A percentile compares a stretch with the other conserved stretches of the same genome.
phyloP scores from a whole-genome alignment of 441 rosid species.

The Mallotus japonicus region DNA sequence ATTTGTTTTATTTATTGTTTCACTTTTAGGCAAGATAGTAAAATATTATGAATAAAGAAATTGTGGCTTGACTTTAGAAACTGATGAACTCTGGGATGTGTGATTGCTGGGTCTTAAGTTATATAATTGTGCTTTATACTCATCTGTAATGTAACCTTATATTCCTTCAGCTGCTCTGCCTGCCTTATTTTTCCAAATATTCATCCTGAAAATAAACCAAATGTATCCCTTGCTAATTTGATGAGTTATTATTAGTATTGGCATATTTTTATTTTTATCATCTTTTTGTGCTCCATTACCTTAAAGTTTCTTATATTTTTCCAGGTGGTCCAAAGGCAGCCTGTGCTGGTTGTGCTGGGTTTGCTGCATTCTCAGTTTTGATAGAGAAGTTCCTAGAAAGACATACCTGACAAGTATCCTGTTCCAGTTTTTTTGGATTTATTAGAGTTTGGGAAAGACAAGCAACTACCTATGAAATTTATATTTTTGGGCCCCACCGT shows the following conservation, averaged over 20 bases:
- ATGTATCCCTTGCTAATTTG: background rate
- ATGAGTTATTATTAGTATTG: background rate
- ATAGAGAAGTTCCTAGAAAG: constrained; percentile 92
- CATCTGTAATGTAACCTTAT: background rate
- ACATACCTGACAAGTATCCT: constrained; percentile 39
- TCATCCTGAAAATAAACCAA: background rate
- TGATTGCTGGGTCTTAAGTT: background rate
- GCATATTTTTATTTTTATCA: background rate
- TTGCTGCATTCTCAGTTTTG: constrained; percentile 85
- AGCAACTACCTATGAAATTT: background rate
- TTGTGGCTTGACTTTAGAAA: background rate
- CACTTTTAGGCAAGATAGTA: background rate
- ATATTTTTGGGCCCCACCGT: no score
- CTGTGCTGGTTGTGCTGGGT: constrained; percentile 89
- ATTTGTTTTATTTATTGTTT: background rate
- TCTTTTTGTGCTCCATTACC: background rate
- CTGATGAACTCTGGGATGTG: background rate
- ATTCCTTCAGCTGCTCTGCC: background rate
- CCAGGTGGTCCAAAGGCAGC: constrained; percentile 90
- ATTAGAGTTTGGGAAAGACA: background rate
- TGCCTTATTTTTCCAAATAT: background rate
- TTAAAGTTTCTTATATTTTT: constrained; percentile 13
- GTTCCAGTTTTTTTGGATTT: constrained; percentile 18
- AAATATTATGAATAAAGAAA: background rate
- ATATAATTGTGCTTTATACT: background rate